Base-by-base conservation (phyloP, 1,139 yeast genomes). In the Torulaspora globosa region DNA sequence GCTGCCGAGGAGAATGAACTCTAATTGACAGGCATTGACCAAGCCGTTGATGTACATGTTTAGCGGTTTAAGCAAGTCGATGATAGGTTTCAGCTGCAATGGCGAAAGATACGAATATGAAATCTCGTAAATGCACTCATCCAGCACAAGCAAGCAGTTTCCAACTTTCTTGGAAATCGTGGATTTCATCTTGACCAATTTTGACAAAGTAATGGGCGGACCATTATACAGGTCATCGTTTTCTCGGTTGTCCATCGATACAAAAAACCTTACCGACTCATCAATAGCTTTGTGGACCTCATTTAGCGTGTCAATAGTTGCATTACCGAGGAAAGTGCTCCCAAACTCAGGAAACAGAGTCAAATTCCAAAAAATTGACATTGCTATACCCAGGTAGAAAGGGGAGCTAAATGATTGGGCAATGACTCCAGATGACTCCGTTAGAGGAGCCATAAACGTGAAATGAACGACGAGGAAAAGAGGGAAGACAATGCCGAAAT, bases 271-370 rank as follows among this genome's bases (percentile, higher is more conserved):
- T 5, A 72, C 65, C 0, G 77, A 59, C 5, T 65, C 59, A 38
- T 68, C 69, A 7, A 74, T 50, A 23, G 73, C 66, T n/a, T 45
- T 49, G 24, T 73, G 75, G 6, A 74, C 51, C 43, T 70, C 72
- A 46, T 70, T 69, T 15, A 74, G 45, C 0, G 72, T 62, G 23
- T 66, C 67, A 1, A 72, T 58, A 6, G 73, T 66, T 1, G 75
- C 64, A 34, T 66, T 67, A 28, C 79, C 79, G 10, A 75, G 55
- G 51, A 70, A 72, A 0, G 76, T 68, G 14, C 77, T 70, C 7
- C 80, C 80, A 59, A 74, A 73, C 49, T 75, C 80, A 1, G 80
- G 80, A 50, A 72, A 74, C 9, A 75, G 49, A 1, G 62, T 37
- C 36, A 75, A 46, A 48, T 73, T 75, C 55, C 73, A 69, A 19